Evolutionary conservation across 192 early-diverging fungal genomes (phyloP).

Genomic region (Podila horticola): DNA sequence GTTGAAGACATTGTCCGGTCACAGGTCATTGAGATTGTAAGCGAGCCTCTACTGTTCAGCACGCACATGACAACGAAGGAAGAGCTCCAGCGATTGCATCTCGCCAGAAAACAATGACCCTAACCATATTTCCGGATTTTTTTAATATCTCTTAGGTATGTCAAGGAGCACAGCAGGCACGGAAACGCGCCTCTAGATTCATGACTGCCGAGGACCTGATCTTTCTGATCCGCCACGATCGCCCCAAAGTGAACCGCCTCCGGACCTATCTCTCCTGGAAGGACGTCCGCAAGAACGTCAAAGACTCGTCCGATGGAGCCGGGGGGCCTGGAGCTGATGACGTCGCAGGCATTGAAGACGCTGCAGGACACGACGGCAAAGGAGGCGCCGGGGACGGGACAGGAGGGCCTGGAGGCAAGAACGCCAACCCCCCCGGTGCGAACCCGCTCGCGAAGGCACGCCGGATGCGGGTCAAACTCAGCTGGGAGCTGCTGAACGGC

Average conservation of each 20-base stretch:
- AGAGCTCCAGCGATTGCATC: no score
- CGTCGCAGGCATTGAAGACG: constrained; percentile 64
- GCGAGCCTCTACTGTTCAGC: background rate
- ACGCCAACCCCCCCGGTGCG: constrained; percentile 11
- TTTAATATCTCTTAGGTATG: constrained; percentile 66
- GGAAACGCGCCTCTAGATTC: constrained; percentile 82
- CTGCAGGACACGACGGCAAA: constrained; percentile 66
- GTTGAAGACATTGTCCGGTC: constrained; percentile 96
- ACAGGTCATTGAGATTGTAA: constrained; percentile 94
- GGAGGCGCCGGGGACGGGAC: constrained; percentile 26
- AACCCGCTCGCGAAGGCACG: constrained; percentile 59
- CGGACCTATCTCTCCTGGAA: constrained; percentile 94
- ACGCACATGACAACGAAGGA: no score
- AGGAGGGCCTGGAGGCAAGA: constrained; percentile 35
- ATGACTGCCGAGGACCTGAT: constrained; percentile 93
- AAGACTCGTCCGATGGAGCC: constrained; percentile 68
- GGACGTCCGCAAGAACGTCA: constrained; percentile 93
- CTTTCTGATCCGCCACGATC: constrained; percentile 96
- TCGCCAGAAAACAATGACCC: no score
- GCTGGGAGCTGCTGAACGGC: constrained; percentile 90
- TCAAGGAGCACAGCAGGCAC: constrained; percentile 87
- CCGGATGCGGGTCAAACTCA: constrained; percentile 79
- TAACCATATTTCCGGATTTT: background rate
- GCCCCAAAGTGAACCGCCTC: constrained; percentile 91
- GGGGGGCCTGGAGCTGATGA: constrained; percentile 64